Conservation (phyloP, 2,329 filamentous ascomycete genomes). For the Emydomyces testavorans region DNA sequence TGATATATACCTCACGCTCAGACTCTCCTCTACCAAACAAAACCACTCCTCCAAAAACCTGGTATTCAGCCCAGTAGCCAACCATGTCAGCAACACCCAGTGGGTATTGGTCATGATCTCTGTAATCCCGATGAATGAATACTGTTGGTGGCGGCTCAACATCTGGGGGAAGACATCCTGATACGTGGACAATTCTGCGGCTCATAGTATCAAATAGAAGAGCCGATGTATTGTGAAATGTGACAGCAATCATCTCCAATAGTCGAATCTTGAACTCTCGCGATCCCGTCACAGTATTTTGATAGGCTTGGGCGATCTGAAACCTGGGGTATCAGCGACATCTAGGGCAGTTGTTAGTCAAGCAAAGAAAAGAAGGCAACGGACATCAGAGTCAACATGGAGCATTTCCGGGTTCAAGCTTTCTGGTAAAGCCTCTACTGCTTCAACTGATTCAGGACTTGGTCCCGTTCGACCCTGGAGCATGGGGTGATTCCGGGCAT, state of each 20-base stretch:
- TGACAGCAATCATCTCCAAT: slow-evolving; percentile 4
- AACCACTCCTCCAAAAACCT: slow-evolving; percentile 21
- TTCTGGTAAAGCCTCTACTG: background rate
- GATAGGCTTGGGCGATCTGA: slow-evolving; percentile 6
- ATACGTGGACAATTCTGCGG: too few relatives aligned
- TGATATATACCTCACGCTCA: background rate
- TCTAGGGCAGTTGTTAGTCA: background rate
- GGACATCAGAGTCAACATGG: background rate
- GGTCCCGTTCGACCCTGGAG: background rate
- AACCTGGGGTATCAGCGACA: background rate
- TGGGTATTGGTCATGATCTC: slow-evolving; percentile 17
- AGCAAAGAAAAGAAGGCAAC: background rate
- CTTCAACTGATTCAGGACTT: background rate
- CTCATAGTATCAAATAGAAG: too few relatives aligned
- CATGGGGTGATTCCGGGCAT: background rate
- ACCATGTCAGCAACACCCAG: slow-evolving; percentile 21
- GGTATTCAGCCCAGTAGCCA: slow-evolving; percentile 22
- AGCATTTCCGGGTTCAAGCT: background rate
- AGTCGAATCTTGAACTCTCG: slow-evolving; percentile 7
- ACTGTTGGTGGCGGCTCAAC: background rate
- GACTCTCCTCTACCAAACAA: slow-evolving; percentile 18
- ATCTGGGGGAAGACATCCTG: too few relatives aligned
- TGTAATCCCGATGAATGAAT: background rate
- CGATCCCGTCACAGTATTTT: background rate
- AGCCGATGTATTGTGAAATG: background rate